phyloP scores from a whole-genome alignment of 228 moss, liverwort and hornwort species.

The Sphagnum magellanicum region DNA sequence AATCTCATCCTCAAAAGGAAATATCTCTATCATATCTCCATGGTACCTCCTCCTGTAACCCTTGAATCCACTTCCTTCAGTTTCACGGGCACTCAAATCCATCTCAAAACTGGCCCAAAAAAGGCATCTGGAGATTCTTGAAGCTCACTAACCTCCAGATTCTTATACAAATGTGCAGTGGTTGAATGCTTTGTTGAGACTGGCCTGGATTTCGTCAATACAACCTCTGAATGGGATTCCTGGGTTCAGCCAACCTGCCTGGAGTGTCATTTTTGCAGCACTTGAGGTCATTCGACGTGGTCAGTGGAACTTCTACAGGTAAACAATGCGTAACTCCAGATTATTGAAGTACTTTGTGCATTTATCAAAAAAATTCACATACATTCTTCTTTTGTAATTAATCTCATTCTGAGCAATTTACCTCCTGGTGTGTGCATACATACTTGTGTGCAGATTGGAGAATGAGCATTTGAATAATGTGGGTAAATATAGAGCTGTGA shows the following conservation, averaged over 20 bases:
- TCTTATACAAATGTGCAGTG: constrained; percentile 15
- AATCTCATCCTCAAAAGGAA: constrained; percentile 53
- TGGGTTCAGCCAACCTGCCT: constrained; percentile 20
- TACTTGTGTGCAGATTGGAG: constrained; percentile 17
- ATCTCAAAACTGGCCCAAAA: background rate
- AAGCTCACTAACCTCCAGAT: too few relatives aligned
- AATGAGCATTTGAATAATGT: constrained; percentile 37
- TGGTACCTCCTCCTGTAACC: constrained; percentile 24
- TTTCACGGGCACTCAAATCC: too few relatives aligned
- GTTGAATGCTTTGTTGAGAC: constrained; percentile 23
- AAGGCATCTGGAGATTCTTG: background rate
- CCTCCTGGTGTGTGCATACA: too few relatives aligned
- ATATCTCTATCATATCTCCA: constrained; percentile 68
- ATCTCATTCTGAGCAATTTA: too few relatives aligned
- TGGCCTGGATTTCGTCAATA: constrained; percentile 32
- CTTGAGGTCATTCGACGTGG: constrained; percentile 55
- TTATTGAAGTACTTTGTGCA: too few relatives aligned
- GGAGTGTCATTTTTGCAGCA: constrained; percentile 32
- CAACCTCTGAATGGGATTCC: constrained; percentile 20
- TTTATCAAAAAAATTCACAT: too few relatives aligned
- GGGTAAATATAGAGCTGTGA: constrained; percentile 40
- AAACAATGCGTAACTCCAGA: background rate
- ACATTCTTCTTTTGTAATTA: too few relatives aligned
- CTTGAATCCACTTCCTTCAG: too few relatives aligned
- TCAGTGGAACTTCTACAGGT: constrained; percentile 70